Base-by-base conservation (phyloP, 1,139 yeast genomes). In the Hanseniaspora sp. region DNA sequence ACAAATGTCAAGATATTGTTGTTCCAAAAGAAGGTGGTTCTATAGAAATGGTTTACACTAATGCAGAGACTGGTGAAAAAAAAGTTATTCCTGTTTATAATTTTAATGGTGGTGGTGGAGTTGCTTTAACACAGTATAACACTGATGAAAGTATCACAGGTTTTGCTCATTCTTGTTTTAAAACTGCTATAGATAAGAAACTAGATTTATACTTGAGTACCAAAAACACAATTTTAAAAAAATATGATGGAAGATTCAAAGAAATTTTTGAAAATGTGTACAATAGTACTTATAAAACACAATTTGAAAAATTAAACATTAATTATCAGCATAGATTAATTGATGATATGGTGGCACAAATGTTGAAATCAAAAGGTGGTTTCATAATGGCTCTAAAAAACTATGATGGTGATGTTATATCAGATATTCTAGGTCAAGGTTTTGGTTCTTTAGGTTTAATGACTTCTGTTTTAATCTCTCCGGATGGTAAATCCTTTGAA, bases 291-390 rank as follows among this genome's bases (percentile, higher is more conserved):
- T 84, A 83, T 69, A 77, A 79, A 63, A 48, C 66, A 23, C 68
- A 75, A 57, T 83, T 83, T 65, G 86, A 82, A 64, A 71, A 70
- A n/a, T 67, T 71, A 52, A 86, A 85, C n/a, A 78, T 84, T 61
- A 78, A 82, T 79, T 84, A 82, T 64, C 92, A 84, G 66, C 94
- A 84, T 67, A 80, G 94, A 70, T 75, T 84, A 61, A 84, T 84
- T 59, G 94, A 84, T 67, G 94, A 84, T 67, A 84, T 84, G 90
- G 94, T 84, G 59, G 94, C 94, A 5, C 94, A 84, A 70, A 84
- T 84, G 94, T 72, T 84, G 66, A 84, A 84, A 68, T 83, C 90
- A 31, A 82, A 80, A 66, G 94, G 94, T 67, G 94, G 94, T 11
- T 84, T 78, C 66, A 79, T 84, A 61, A 82, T 84, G 75, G 94